Conservation (phyloP, 169 alveolate genomes). For the Plasmodium vivax region DNA sequence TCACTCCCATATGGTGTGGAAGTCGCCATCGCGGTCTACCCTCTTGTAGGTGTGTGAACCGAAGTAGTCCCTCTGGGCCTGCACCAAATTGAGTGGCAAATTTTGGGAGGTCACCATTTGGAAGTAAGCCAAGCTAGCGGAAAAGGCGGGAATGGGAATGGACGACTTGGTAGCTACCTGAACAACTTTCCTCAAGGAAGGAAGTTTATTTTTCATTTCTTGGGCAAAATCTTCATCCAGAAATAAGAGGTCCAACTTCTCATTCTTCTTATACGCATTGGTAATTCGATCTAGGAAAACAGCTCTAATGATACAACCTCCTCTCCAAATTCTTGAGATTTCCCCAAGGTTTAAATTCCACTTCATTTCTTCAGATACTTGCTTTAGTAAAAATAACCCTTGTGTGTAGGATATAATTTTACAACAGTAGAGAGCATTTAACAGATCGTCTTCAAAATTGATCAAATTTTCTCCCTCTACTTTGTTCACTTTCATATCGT, state of each 20-base stretch:
- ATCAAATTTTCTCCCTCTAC: background rate
- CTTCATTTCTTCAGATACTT: conserved; percentile 78
- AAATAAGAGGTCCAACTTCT: conserved; percentile 66
- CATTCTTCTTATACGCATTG: conserved; percentile 72
- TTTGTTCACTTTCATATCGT: conserved; percentile 9
- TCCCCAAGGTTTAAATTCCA: conserved; percentile 84
- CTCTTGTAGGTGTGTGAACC: conserved; percentile 88
- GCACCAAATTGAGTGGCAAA: conserved; percentile 83
- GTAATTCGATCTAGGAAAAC: conserved; percentile 78
- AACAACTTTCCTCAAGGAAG: conserved; percentile 82
- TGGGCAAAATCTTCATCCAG: conserved; percentile 54
- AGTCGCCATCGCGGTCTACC: conserved; percentile 81
- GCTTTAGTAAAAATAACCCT: conserved; percentile 83
- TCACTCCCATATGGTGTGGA: conserved; percentile 80
- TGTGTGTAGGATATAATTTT: conserved; percentile 86
- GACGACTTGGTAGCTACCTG: conserved; percentile 75
- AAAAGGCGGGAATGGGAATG: conserved; percentile 81
- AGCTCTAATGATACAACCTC: conserved; percentile 89
- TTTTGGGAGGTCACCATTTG: conserved; percentile 79
- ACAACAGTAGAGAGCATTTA: conserved; percentile 79
- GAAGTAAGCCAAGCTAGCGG: conserved; percentile 81
- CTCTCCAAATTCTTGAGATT: conserved; percentile 87
- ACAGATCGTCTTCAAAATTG: conserved; percentile 75
- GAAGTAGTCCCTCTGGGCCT: conserved; percentile 90
- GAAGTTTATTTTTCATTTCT: conserved; percentile 68